These are phyloP conservation scores for Solanum hybrid DNA, from an alignment of 305 asterid genomes.

Conservation along the genomic window DNA sequence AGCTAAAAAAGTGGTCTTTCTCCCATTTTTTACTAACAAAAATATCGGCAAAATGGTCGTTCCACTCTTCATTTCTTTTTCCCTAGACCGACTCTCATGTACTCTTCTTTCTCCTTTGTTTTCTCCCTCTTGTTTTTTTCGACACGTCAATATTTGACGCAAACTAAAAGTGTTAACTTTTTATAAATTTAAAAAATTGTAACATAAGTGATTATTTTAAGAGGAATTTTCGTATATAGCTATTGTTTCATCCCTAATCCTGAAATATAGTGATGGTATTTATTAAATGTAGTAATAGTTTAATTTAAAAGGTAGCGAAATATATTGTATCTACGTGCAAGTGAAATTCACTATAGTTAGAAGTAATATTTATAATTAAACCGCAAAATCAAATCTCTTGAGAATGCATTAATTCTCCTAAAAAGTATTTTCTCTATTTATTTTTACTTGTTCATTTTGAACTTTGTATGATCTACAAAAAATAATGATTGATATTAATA, in stretches of 20 bases:
- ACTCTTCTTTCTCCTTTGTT: constrained; percentile 9
- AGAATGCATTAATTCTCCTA: not conserved
- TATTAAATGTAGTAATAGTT: not conserved
- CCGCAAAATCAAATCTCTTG: not conserved
- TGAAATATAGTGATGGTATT: not conserved
- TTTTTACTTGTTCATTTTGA: too few species aligned
- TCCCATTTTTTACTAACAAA: constrained; percentile 12
- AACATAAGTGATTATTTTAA: not conserved
- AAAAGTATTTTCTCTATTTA: not conserved
- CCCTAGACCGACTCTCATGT: constrained; percentile 29
- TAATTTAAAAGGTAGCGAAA: not conserved
- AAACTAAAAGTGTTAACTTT: not conserved
- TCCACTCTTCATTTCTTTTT: constrained; percentile 16
- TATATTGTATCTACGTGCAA: not conserved
- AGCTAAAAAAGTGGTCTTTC: constrained; percentile 1
- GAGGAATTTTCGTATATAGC: not conserved
- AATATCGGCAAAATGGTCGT: constrained; percentile 24
- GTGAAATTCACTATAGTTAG: not conserved
- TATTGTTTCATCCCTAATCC: not conserved
- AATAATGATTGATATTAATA: too few species aligned
- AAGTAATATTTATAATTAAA: too few species aligned
- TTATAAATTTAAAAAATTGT: not conserved
- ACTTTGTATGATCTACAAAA: rapidly evolving
- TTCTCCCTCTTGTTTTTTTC: not conserved
- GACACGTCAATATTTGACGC: not conserved